Base-by-base conservation (phyloP, 2,329 filamentous ascomycete genomes). In the Camillea tinctor region DNA sequence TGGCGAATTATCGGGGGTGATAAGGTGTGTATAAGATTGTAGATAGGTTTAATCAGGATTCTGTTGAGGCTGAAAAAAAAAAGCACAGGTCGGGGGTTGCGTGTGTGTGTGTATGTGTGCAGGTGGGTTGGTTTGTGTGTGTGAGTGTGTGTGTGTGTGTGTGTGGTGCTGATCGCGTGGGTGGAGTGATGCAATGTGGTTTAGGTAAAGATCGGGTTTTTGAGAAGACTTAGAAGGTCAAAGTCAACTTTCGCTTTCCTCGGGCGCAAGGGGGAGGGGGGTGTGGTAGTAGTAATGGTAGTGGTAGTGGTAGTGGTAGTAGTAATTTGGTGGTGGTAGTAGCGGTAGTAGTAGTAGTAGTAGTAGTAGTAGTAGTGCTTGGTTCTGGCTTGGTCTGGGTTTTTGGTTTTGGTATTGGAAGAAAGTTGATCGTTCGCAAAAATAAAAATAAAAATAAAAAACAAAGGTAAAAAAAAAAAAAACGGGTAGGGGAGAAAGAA, bases 1-100 rank as follows among this genome's bases (percentile, higher is more conserved):
- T 98, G 78, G 78, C 84, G 85, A 80, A 77, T 73, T 72, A 71
- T 60, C 57, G 51, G 59, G 19, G 52, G 26, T 30, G 26, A 24
- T 48, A 55, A 57, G 55, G 36, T 50, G 23, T 44, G 44, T n/a
- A 24, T 55, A 24, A 49, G 56, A 52, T 59, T 56, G 59, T n/a
- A 66, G 55, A 56, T 55, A 57, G 60, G 60, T 48, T n/a, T n/a
- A 54, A 54, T 54, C 55, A 58, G 17, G 36, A 54, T 59, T 30
- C 13, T 55, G 57, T 54, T 57, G 57, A 50, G 59, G 57, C 50
- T 50, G 49, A 30, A 30, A 30, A 11, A 30, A n/a, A 24, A 55
- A 48, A 56, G 51, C 22, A 26, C 51, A 57, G 51, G 56, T 49
- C n/a, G 54, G 55, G 26, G 50, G 55, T 26, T 48, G 44, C 17